Evolutionary conservation across 2,329 filamentous ascomycete species (phyloP).

Genomic region (Sarocladiaceae sp.): DNA sequence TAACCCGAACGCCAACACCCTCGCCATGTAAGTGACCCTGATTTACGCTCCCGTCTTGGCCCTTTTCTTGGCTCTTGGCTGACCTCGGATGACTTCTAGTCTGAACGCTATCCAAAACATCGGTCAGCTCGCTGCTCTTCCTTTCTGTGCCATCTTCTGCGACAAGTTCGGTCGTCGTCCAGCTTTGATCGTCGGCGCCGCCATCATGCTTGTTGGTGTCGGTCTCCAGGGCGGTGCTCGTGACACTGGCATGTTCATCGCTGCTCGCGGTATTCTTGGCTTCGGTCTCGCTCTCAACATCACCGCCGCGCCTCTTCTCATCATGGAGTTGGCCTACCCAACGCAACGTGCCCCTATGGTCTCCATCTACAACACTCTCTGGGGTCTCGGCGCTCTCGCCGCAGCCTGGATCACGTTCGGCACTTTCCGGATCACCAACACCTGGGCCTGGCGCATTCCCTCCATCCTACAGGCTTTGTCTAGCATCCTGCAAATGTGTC

Average conservation of each 20-base stretch:
- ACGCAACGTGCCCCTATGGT: constrained; percentile 5
- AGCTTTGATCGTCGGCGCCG: constrained; percentile 25
- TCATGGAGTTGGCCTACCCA: constrained; percentile 6
- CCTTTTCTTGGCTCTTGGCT: background rate
- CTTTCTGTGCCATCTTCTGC: constrained; percentile 8
- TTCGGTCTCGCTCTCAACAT: constrained; percentile 31
- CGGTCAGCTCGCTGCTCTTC: constrained; percentile 2
- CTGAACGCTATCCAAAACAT: constrained; percentile 8
- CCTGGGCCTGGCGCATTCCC: constrained; percentile 51
- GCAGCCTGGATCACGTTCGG: constrained; percentile 12
- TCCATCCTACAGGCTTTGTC: constrained; percentile 47
- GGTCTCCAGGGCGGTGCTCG: constrained; percentile 25
- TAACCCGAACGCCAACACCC: constrained; percentile 21
- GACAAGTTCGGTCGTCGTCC: constrained; percentile 21
- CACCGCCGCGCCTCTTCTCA: constrained; percentile 7
- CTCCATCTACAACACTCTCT: constrained; percentile 8
- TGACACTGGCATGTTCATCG: constrained; percentile 46
- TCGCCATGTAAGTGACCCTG: constrained; percentile 12
- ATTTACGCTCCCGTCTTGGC: background rate
- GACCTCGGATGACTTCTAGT: background rate
- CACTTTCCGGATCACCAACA: constrained; percentile 17
- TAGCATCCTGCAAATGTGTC: constrained; percentile 35
- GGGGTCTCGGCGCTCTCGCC: constrained; percentile 5
- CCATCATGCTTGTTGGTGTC: constrained; percentile 27
- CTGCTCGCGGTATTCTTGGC: constrained; percentile 48